Evolutionary conservation across 768 basidiomycete genomes (phyloP).

Genomic region (Strobilomyces confusus): DNA sequence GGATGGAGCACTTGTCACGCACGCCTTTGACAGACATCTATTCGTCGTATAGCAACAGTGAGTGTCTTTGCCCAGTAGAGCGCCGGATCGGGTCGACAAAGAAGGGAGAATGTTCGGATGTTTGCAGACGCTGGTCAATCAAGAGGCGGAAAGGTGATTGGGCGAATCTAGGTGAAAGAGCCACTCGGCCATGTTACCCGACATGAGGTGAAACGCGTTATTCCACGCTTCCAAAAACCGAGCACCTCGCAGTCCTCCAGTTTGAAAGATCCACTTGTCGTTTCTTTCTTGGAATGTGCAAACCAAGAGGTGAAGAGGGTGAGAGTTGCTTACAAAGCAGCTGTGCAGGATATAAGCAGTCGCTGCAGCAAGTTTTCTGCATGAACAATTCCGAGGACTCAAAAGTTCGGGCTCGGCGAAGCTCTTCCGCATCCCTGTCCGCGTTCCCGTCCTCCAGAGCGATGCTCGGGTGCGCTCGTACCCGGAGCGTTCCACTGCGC

Average conservation of each 20-base stretch:
- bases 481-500: conserved; percentile 25
- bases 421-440: conserved; percentile 84
- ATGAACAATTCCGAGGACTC: conserved; percentile 79
- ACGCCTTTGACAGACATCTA: neutral
- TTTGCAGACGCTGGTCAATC: neutral
- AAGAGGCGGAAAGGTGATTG: conserved; percentile 2
- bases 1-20: neutral
- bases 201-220: neutral
- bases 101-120: neutral
- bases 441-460: conserved; percentile 91
- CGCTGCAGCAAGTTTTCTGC: too few species aligned
- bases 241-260: neutral
- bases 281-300: too few species aligned
- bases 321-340: conserved; percentile 43
- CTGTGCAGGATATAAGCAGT: conserved; percentile 17
- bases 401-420: conserved; percentile 90
- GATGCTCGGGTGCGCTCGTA: conserved; percentile 34
- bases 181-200: conserved; percentile 2
- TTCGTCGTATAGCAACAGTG: conserved; percentile 3
- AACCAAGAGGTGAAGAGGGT: conserved; percentile 3
- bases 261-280: neutral
- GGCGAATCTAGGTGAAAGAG: conserved; percentile 1
- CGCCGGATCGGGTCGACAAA: neutral
- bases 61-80: conserved; percentile 1
- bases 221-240: neutral